A percentile compares a stretch with the other conserved stretches of the same genome.
Conservation (phyloP, 352 stramenopile genomes). For the Globisporangium barbulae region DNA sequence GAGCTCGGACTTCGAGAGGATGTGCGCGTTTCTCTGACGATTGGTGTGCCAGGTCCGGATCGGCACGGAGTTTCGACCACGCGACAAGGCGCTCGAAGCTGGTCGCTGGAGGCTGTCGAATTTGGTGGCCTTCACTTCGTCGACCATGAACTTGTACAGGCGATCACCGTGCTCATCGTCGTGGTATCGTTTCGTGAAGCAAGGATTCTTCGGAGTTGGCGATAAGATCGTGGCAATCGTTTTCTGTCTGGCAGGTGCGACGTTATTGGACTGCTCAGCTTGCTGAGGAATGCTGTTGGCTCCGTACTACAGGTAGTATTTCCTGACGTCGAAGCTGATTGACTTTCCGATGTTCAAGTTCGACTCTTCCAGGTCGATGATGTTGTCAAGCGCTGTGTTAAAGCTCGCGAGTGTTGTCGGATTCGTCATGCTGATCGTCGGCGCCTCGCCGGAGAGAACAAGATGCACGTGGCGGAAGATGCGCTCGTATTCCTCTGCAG, state of each 20-base stretch:
- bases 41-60: slow-evolving; percentile 1
- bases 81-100: background rate
- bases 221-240: background rate
- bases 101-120: background rate
- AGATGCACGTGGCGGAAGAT: slow-evolving; percentile 33
- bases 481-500: slow-evolving; percentile 31
- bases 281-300: slow-evolving; percentile 1
- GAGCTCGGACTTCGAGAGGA: slow-evolving; percentile 5
- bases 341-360: slow-evolving; percentile 40
- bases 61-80: background rate
- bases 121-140: background rate
- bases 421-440: slow-evolving; percentile 19
- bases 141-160: slow-evolving; percentile 9
- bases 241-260: background rate
- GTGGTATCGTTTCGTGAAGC: slow-evolving; percentile 13
- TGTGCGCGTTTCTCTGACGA: slow-evolving; percentile 6
- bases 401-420: slow-evolving; percentile 38
- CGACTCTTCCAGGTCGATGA: slow-evolving; percentile 28
- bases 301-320: slow-evolving; percentile 32
- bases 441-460: slow-evolving; percentile 19
- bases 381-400: slow-evolving; percentile 26
- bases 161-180: slow-evolving; percentile 9
- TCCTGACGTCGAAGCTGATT: slow-evolving; percentile 32
- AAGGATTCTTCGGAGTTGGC: background rate
- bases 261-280: background rate